phyloP scores from a whole-genome alignment of 148 eudicot genomes.

The Arctostaphylos glauca region DNA sequence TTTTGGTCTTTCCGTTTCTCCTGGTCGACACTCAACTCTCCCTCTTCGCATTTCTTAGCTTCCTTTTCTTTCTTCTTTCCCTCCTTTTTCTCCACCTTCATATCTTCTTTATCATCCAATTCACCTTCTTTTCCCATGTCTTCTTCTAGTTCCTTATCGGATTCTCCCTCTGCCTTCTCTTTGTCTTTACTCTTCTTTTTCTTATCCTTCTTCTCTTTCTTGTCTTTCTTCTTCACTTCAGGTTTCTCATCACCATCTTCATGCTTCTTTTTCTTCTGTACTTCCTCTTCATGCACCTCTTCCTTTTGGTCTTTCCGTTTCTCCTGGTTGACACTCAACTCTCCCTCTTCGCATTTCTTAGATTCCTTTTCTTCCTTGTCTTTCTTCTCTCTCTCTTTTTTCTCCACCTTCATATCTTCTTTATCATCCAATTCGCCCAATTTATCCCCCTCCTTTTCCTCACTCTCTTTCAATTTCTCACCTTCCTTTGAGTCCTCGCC shows the following conservation, averaged over 20 bases:
- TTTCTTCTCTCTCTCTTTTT: conserved; percentile 1
- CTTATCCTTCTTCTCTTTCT: conserved; percentile 18
- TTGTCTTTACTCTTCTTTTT: conserved; percentile 16
- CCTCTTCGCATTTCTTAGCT: conserved; percentile 21
- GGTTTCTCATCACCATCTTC: conserved; percentile 14
- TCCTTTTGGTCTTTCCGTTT: conserved; percentile 22
- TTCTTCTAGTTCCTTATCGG: conserved; percentile 12
- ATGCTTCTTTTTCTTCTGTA: conserved; percentile 11
- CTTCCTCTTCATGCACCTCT: conserved; percentile 21
- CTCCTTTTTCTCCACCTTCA: conserved; percentile 14
- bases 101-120: conserved; percentile 21
- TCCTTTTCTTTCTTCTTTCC: conserved; percentile 10
- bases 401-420: neutral
- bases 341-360: conserved; percentile 21
- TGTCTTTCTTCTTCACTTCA: conserved; percentile 24
- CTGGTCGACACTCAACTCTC: conserved; percentile 21
- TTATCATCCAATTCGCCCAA: neutral
- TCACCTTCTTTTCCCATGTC: conserved; percentile 9
- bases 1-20: conserved; percentile 24
- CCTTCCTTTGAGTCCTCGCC: neutral
- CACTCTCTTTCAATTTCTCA: conserved; percentile 4
- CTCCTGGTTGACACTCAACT: conserved; percentile 21
- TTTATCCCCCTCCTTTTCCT: neutral
- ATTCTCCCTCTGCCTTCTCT: conserved; percentile 12
- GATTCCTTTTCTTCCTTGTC: neutral